Base-by-base conservation (phyloP, 1,139 yeast species). In the Sugiyamaella neomexicana region DNA sequence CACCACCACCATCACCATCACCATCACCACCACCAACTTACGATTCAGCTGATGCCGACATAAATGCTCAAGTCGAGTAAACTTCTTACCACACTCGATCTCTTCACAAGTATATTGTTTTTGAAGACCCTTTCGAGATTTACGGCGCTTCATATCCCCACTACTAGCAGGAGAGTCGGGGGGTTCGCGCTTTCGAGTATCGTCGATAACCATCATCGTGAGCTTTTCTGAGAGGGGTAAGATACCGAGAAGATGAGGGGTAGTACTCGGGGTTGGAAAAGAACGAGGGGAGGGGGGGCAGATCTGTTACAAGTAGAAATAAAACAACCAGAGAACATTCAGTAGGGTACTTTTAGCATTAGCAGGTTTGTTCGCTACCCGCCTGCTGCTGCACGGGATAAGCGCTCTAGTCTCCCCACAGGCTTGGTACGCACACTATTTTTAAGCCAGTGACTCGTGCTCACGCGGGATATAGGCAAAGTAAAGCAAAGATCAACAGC, bases 51-150 rank as follows among this genome's bases (percentile, higher is more conserved):
- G 70, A 55, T 75, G 79, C 34, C 79, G 61, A 4, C 67, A 60
- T 12, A 75, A 64, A 59, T 75, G 79, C 58, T 75, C 79, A 4
- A 71, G 62, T 55, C 89, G 72, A 1, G 87, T 81, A 64, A 83
- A 83, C 59, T 76, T 76, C 68, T 83, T 83, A 8, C 80, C 83
- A 65, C 89, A 83, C 39, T 75, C 77, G 41, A 78, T 76, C 65
- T 75, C 80, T 15, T 75, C 75, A 64, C 89, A 83, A 15, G 48
- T 63, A 58, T 65, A 72, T 32, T 60, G 59, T 56, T 69, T 69
- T 34, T 64, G 68, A 7, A 69, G 64, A 5, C 72, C 72, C 55
- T 68, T 69, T 29, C 74, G 61, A 23, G 67, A 63, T 46, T 63
- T 55, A 20, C 67, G 58, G 7, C 60, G 54, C 25, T 57, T 57